Conservation (phyloP, 2,329 filamentous ascomycete species). For the Cordyceps javanica region DNA sequence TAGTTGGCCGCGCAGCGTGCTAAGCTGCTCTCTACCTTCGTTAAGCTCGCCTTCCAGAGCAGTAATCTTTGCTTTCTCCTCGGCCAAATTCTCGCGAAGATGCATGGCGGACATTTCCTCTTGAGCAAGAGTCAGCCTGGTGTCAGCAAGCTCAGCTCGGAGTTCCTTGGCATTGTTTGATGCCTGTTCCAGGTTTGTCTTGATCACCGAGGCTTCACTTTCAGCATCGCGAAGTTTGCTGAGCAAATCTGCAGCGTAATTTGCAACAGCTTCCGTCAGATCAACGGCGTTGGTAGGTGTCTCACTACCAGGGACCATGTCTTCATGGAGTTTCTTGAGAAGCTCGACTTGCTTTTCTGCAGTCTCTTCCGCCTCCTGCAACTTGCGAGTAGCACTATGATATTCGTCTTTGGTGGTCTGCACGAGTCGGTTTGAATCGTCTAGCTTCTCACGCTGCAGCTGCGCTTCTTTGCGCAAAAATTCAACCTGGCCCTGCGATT, state of each 20-base stretch:
- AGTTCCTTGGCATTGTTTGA: slow-evolving; percentile 49
- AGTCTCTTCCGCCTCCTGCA: slow-evolving; percentile 44
- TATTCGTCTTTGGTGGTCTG: slow-evolving; percentile 49
- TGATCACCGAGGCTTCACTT: slow-evolving; percentile 52
- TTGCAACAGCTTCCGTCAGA: slow-evolving; percentile 54
- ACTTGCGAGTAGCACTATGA: slow-evolving; percentile 43
- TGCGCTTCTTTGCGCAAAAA: slow-evolving; percentile 56
- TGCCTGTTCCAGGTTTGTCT: slow-evolving; percentile 56
- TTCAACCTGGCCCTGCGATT: slow-evolving; percentile 56
- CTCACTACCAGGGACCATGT: slow-evolving; percentile 47
- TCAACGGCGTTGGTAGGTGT: slow-evolving; percentile 51
- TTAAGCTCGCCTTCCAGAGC: slow-evolving; percentile 52
- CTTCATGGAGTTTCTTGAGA: slow-evolving; percentile 53
- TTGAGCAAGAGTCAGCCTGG: slow-evolving; percentile 45
- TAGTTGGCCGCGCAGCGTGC: slow-evolving; percentile 62
- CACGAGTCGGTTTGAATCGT: slow-evolving; percentile 52
- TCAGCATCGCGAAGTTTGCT: slow-evolving; percentile 56
- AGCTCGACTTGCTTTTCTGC: slow-evolving; percentile 46
- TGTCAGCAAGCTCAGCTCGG: slow-evolving; percentile 49
- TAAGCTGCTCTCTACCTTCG: slow-evolving; percentile 64
- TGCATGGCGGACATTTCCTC: slow-evolving; percentile 47
- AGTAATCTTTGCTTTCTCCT: slow-evolving; percentile 47
- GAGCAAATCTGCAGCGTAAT: slow-evolving; percentile 51
- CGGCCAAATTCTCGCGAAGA: slow-evolving; percentile 47
- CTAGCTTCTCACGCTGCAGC: slow-evolving; percentile 53